Percentiles rank a stretch among this genome's conserved stretches.
Conservation (phyloP, 768 basidiomycete species). For the Tulasnella sp. region DNA sequence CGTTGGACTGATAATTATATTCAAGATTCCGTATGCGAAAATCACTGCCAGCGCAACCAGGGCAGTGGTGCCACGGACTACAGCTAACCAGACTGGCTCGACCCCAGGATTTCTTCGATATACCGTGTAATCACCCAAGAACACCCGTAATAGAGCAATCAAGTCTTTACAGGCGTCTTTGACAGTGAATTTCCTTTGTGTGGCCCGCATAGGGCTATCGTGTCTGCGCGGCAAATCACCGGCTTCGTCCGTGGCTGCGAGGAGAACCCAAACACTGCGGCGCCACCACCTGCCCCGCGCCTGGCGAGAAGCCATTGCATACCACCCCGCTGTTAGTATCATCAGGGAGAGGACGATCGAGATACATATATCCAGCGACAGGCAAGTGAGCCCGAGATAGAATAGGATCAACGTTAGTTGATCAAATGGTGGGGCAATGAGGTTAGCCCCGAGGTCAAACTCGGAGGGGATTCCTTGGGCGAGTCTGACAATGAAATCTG, state of each 20-base stretch:
- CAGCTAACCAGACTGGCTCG: neutral
- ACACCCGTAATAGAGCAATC: neutral
- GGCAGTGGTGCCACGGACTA: neutral
- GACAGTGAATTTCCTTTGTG: too few species aligned
- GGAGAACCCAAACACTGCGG: neutral
- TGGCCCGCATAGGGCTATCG: too few species aligned
- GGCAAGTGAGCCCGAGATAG: neutral
- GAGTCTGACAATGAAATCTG: neutral
- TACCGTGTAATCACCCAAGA: neutral
- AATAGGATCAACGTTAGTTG: neutral
- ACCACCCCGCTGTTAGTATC: neutral
- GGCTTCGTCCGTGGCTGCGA: neutral
- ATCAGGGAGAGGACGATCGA: neutral
- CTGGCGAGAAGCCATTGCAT: neutral
- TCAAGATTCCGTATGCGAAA: neutral
- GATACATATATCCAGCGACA: neutral
- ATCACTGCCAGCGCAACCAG: neutral
- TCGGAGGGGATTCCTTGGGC: neutral
- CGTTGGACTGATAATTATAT: neutral
- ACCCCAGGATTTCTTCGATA: neutral
- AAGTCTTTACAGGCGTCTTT: neutral
- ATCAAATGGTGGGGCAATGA: neutral
- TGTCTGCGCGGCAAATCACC: too few species aligned
- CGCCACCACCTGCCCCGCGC: neutral
- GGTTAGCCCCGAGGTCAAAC: neutral